These are phyloP conservation scores for Fomes fomentarius DNA, from an alignment of 1,284 basidiomycete genomes.

Conservation along the genomic window DNA sequence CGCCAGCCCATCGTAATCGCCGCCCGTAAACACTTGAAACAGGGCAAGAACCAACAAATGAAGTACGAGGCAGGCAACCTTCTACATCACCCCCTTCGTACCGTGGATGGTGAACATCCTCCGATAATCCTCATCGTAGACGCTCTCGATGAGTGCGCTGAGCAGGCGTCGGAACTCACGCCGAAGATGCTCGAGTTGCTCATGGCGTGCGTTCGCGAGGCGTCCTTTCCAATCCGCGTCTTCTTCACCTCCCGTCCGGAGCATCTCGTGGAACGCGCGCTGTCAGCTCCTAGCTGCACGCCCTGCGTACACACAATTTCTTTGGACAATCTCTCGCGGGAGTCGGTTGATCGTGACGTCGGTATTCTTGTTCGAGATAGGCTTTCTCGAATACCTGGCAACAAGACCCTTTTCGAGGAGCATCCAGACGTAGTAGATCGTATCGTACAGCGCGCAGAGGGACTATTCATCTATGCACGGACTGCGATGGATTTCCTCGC, in stretches of 20 bases:
- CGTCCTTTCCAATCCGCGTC: not conserved
- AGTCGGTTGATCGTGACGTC: conserved; percentile 11
- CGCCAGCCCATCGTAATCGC: not conserved
- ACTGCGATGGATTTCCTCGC: conserved; percentile 7
- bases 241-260: conserved; percentile 2
- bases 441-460: conserved; percentile 5
- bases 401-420: not conserved
- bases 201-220: not conserved
- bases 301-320: not conserved
- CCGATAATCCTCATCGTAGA: not conserved
- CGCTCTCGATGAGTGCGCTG: conserved; percentile 3
- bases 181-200: conserved; percentile 3
- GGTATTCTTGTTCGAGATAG: not conserved
- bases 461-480: conserved; percentile 18
- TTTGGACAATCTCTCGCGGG: not conserved
- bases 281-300: not conserved
- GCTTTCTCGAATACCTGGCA: not conserved
- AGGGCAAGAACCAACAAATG: not conserved
- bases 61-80: too few species aligned
- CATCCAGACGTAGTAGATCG: not conserved
- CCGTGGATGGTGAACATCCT: too few species aligned
- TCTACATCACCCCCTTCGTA: too few species aligned
- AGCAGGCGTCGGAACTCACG: conserved; percentile 1
- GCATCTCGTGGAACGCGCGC: not conserved
- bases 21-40: not conserved